These are phyloP conservation scores for Tylopilus rubrobrunneus DNA, from an alignment of 768 basidiomycete genomes.

Conservation along the genomic window DNA sequence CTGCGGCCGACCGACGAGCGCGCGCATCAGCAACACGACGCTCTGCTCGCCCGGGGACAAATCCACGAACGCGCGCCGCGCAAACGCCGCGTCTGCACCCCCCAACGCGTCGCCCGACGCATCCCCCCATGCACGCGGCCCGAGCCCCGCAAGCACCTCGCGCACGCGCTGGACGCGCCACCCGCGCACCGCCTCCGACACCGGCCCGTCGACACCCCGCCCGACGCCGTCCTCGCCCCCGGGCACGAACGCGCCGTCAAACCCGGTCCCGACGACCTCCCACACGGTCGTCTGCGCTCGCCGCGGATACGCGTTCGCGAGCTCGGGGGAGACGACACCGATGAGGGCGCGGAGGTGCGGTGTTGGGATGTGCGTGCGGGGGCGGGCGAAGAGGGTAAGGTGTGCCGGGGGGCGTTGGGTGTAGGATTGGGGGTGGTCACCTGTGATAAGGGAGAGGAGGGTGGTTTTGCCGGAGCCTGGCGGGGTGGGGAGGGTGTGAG, in stretches of 20 bases:
- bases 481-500: neutral
- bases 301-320: slow-evolving; percentile 87
- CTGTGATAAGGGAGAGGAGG: slow-evolving; percentile 82
- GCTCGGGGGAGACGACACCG: slow-evolving; percentile 84
- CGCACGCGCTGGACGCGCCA: slow-evolving; percentile 44
- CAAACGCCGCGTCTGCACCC: slow-evolving; percentile 40
- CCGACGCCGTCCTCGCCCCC: slow-evolving; percentile 43
- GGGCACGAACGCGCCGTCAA: slow-evolving; percentile 77
- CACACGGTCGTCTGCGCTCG: slow-evolving; percentile 62
- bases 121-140: slow-evolving; percentile 49
- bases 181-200: slow-evolving; percentile 31
- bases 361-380: slow-evolving; percentile 65
- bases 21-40: slow-evolving; percentile 79
- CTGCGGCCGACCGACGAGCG: slow-evolving; percentile 69
- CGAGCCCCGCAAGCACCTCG: slow-evolving; percentile 62
- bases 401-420: slow-evolving; percentile 49
- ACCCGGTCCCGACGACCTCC: slow-evolving; percentile 85
- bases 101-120: neutral
- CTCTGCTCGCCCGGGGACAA: slow-evolving; percentile 75
- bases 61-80: slow-evolving; percentile 51
- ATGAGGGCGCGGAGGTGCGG: slow-evolving; percentile 60
- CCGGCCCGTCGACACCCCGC: slow-evolving; percentile 36
- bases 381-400: slow-evolving; percentile 57
- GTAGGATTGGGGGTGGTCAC: slow-evolving; percentile 95
- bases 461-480: slow-evolving; percentile 94